A percentile compares a stretch with the other conserved stretches of the same genome.
Conservation (phyloP, 331 rosid genomes). For the Quercus tomentella region DNA sequence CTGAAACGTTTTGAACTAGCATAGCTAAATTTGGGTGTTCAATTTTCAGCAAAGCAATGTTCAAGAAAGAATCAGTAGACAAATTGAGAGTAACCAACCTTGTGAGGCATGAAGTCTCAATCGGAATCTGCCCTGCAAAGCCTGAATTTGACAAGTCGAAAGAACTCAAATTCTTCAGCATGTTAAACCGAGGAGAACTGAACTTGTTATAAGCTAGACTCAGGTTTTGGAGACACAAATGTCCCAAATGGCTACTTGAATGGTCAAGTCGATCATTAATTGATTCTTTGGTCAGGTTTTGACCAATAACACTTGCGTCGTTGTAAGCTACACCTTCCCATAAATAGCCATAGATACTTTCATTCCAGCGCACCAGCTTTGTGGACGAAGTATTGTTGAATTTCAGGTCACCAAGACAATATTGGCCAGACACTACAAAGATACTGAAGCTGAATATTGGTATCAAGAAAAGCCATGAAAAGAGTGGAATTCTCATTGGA, state of each 20-base stretch:
- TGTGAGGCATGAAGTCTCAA: slow-evolving; percentile 21
- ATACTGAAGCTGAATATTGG: background rate
- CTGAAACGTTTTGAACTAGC: slow-evolving; percentile 25
- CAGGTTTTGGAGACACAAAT: slow-evolving; percentile 13
- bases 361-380: slow-evolving; percentile 19
- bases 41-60: slow-evolving; percentile 9
- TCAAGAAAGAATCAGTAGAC: background rate
- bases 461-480: no score
- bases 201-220: slow-evolving; percentile 22
- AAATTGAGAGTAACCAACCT: slow-evolving; percentile 39
- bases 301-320: slow-evolving; percentile 19
- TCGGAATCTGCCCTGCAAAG: slow-evolving; percentile 20
- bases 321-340: slow-evolving; percentile 44
- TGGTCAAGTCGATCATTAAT: background rate
- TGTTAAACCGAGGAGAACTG: background rate
- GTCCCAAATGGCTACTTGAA: slow-evolving; percentile 18
- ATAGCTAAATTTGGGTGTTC: slow-evolving; percentile 19
- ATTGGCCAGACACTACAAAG: background rate
- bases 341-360: slow-evolving; percentile 18
- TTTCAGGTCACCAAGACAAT: background rate
- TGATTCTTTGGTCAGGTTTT: slow-evolving; percentile 26
- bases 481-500: no score
- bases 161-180: slow-evolving; percentile 5
- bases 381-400: background rate
- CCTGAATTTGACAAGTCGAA: slow-evolving; percentile 24